Conservation (phyloP, 371 early-diverging fungal genomes). For the Lichtheimia hyalospora region DNA sequence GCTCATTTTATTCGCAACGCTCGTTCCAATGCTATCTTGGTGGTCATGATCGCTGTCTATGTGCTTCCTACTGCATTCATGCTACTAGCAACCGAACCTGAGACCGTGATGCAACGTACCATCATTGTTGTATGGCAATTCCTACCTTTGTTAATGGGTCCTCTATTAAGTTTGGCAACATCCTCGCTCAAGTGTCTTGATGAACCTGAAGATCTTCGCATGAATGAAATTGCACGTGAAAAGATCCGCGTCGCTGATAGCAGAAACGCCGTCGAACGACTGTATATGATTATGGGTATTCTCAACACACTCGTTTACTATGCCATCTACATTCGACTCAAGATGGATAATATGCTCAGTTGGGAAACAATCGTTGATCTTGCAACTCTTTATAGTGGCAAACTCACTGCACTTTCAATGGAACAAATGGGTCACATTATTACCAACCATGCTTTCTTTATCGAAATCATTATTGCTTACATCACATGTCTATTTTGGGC, state of each 20-base stretch:
- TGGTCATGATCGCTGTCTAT: slow-evolving; percentile 12
- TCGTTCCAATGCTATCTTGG: slow-evolving; percentile 15
- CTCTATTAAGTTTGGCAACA: background rate
- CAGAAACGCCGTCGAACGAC: slow-evolving; percentile 14
- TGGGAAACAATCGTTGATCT: slow-evolving; percentile 10
- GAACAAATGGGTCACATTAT: slow-evolving; percentile 6
- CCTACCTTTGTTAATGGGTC: slow-evolving; percentile 5
- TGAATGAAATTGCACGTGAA: slow-evolving; percentile 7
- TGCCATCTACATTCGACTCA: slow-evolving; percentile 11
- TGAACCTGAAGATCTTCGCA: slow-evolving; percentile 7
- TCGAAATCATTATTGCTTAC: slow-evolving; percentile 1
- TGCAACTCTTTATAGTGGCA: background rate
- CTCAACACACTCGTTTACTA: slow-evolving; percentile 13
- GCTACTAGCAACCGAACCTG: background rate
- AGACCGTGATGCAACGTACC: background rate
- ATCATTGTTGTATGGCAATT: slow-evolving; percentile 14
- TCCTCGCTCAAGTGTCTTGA: slow-evolving; percentile 2
- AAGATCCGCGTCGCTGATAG: slow-evolving; percentile 13
- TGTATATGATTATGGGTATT: slow-evolving; percentile 14
- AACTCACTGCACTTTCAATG: background rate
- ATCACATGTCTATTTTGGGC: slow-evolving; percentile 8
- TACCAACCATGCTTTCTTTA: slow-evolving; percentile 9
- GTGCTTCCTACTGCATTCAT: slow-evolving; percentile 10
- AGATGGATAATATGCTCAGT: slow-evolving; percentile 1
- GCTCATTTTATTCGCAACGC: background rate